These are phyloP conservation scores for Fusarium austroafricanum DNA, from an alignment of 2,329 filamentous ascomycete genomes.

Conservation along the genomic window DNA sequence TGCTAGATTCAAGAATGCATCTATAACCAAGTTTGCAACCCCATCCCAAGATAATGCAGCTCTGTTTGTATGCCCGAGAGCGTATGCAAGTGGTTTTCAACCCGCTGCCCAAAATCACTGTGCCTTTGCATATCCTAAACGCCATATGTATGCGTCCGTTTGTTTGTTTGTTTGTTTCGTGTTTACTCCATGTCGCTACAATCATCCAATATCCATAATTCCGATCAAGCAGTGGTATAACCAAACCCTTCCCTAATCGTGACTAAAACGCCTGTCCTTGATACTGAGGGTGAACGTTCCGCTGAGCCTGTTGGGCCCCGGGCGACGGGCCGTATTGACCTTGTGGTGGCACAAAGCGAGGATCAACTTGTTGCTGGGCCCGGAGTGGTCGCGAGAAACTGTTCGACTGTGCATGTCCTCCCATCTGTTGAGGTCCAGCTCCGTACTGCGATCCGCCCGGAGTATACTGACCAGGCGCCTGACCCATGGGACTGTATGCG, in stretches of 20 bases:
- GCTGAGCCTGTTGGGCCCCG: slow-evolving; percentile 32
- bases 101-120: slow-evolving; percentile 24
- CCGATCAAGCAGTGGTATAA: neutral
- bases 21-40: slow-evolving; percentile 15
- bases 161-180: slow-evolving; percentile 28
- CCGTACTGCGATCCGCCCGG: slow-evolving; percentile 40
- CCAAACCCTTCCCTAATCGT: neutral
- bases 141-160: slow-evolving; percentile 20
- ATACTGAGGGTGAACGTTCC: slow-evolving; percentile 47
- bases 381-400: slow-evolving; percentile 52
- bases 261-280: slow-evolving; percentile 54
- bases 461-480: slow-evolving; percentile 37
- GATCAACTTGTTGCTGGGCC: slow-evolving; percentile 41
- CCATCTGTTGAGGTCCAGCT: slow-evolving; percentile 38
- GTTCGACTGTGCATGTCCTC: slow-evolving; percentile 34
- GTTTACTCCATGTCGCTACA: slow-evolving; percentile 24
- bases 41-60: slow-evolving; percentile 14
- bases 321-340: slow-evolving; percentile 47
- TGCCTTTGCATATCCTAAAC: slow-evolving; percentile 29
- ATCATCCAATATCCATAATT: slow-evolving; percentile 22
- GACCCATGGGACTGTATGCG: slow-evolving; percentile 43
- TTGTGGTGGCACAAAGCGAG: slow-evolving; percentile 47
- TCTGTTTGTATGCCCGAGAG: slow-evolving; percentile 22
- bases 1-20: slow-evolving; percentile 15
- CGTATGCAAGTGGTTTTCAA: slow-evolving; percentile 29